Evolutionary conservation across 331 rosid genomes (phyloP).

Genomic region (Quercus tomentella): DNA sequence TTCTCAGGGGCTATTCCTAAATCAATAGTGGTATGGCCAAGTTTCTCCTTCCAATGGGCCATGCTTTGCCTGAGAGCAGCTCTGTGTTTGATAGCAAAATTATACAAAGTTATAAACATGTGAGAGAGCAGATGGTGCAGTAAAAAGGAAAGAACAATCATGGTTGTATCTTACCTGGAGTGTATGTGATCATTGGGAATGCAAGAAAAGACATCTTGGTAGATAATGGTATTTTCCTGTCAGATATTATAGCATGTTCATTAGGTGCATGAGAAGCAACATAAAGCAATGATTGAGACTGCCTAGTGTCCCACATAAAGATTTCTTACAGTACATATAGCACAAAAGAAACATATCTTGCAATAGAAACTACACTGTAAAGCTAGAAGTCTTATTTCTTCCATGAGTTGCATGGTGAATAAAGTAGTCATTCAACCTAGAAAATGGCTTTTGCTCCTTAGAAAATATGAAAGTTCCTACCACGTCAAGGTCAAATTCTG

Average conservation of each 20-base stretch:
- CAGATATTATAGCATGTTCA: conserved; percentile 10
- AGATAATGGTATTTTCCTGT: conserved; percentile 86
- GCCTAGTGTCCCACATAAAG: background rate
- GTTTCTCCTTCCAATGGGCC: conserved; percentile 58
- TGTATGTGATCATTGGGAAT: conserved; percentile 84
- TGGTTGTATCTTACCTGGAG: conserved; percentile 47
- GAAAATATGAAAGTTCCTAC: background rate
- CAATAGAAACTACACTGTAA: background rate
- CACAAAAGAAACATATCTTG: background rate
- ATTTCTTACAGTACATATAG: background rate
- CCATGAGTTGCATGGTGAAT: background rate
- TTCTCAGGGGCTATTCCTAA: conserved; percentile 72
- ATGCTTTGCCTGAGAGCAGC: conserved; percentile 72
- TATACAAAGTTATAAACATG: background rate
- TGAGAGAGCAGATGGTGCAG: background rate
- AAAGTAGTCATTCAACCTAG: background rate
- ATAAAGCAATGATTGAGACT: background rate
- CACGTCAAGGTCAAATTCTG: background rate
- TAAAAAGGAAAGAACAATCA: background rate
- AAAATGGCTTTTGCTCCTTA: background rate
- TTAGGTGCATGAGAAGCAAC: background rate
- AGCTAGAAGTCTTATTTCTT: background rate
- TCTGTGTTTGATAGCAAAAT: conserved; percentile 26
- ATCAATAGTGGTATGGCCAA: conserved; percentile 81
- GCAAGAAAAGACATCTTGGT: conserved; percentile 86